Base-by-base conservation (phyloP, 192 early-diverging fungal genomes). In the Ramicandelaber brevisporus region DNA sequence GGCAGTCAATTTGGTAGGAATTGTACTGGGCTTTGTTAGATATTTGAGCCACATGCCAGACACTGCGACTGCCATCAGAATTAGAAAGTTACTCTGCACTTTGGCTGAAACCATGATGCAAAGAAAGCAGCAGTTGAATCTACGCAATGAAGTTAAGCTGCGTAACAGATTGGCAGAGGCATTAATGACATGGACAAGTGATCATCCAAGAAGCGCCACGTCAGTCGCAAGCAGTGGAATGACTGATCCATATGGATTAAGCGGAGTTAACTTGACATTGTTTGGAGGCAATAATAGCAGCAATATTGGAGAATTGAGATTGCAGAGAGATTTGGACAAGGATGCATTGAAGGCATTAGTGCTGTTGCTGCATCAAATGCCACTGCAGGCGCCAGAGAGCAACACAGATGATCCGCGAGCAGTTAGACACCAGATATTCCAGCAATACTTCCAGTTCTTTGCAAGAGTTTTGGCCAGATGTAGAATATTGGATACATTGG, bases 121-220 rank as follows among this genome's bases (percentile, higher is more conserved):
- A 5, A 81, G 76, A 40, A 73, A 73, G 48, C 73, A 80, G 13
- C 48, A 69, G 18, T 48, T 82, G 20, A 66, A 53, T 19, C 41
- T 85, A 20, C 48, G 70, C 11, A 66, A 74, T 20, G 74, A 83
- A 31, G 68, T 80, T 36, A 46, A 50, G 16, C 43, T 86, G 28
- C 46, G 81, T 26, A 79, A 78, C 30, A 61, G 59, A 18, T 39
- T 84, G 26, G 42, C 75, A 8, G 69, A 76, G 20, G 66, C 61
- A 19, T 55, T 82, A 37, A 55, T 78, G 12, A 70, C 66, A 29
- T 79, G 75, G 78, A 84, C 73, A 10, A n/a, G n/a, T n/a, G n/a
- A n/a, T n/a, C n/a, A n/a, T n/a, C n/a, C n/a, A n/a, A n/a, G n/a
- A n/a, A n/a, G n/a, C n/a, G n/a, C n/a, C n/a, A n/a, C n/a, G n/a